Conservation (phyloP, 306 rosid genomes). For the Trifolium dubium region DNA sequence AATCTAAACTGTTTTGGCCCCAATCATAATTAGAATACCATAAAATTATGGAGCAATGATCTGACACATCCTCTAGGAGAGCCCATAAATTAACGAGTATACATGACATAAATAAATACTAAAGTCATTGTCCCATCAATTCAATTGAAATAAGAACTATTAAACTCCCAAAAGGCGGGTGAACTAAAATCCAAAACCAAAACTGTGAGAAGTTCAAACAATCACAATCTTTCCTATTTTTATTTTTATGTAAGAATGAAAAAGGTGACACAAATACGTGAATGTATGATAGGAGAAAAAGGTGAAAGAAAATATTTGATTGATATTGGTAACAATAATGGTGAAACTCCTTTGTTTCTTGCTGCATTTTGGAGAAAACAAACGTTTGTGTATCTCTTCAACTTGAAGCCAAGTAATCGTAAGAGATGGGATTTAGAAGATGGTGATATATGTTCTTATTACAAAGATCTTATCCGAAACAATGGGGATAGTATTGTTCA, state of each 20-base stretch:
- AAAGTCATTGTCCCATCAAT: no score
- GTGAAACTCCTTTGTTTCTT: slow-evolving; percentile 34
- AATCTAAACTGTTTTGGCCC: no score
- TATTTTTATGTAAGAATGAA: slow-evolving; percentile 1
- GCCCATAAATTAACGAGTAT: no score
- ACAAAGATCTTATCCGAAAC: background rate
- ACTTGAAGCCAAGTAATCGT: background rate
- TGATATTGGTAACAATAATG: background rate
- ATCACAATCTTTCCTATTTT: no score
- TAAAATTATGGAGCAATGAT: no score
- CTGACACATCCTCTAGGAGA: no score
- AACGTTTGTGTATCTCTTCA: slow-evolving; percentile 5
- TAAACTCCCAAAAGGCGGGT: no score
- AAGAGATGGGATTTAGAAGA: background rate
- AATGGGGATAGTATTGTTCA: slow-evolving; percentile 39
- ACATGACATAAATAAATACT: no score
- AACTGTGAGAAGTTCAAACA: no score
- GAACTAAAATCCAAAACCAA: no score
- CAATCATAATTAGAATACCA: no score
- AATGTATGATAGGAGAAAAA: background rate
- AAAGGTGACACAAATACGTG: slow-evolving; percentile 53
- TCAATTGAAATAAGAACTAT: no score
- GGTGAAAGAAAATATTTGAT: background rate
- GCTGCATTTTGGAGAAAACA: slow-evolving; percentile 15
- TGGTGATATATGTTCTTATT: background rate